phyloP scores from a whole-genome alignment of 805 yeast genomes.

The Vanderwaltozyma yarrowii region DNA sequence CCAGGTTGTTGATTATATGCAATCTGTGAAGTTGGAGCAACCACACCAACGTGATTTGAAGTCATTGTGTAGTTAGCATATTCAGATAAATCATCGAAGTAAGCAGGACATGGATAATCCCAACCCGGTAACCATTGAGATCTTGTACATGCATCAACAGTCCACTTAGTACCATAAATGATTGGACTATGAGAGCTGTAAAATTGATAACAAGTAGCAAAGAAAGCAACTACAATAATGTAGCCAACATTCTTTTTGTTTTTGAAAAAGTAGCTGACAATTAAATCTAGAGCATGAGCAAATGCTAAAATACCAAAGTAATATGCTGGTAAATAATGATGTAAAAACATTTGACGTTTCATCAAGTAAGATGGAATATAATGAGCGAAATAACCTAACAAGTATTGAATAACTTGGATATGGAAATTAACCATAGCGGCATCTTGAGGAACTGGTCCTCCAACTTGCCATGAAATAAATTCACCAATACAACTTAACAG shows the following conservation, averaged over 20 bases:
- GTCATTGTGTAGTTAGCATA: slow-evolving; percentile 11
- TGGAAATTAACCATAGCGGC: slow-evolving; percentile 55
- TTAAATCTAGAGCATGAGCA: slow-evolving; percentile 54
- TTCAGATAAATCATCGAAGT: slow-evolving; percentile 28
- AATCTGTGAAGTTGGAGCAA: background rate
- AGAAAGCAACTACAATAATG: slow-evolving; percentile 37
- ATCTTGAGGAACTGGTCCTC: slow-evolving; percentile 39
- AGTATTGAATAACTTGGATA: slow-evolving; percentile 48
- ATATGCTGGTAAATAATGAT: slow-evolving; percentile 87
- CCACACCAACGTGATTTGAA: background rate
- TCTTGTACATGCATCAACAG: slow-evolving; percentile 50
- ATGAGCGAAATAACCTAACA: slow-evolving; percentile 64
- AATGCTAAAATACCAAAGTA: slow-evolving; percentile 76
- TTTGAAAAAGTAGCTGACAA: slow-evolving; percentile 35
- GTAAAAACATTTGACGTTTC: slow-evolving; percentile 90
- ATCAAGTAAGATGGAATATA: slow-evolving; percentile 69
- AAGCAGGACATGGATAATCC: slow-evolving; percentile 80
- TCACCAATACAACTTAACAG: slow-evolving; percentile 34
- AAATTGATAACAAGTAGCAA: slow-evolving; percentile 40
- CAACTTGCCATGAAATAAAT: slow-evolving; percentile 56
- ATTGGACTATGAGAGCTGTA: slow-evolving; percentile 60
- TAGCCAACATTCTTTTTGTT: slow-evolving; percentile 37
- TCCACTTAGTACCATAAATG: slow-evolving; percentile 75
- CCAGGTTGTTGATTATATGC: background rate
- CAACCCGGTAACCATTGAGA: slow-evolving; percentile 55